A percentile compares a stretch with the other conserved stretches of the same genome.
Conservation (phyloP, 768 basidiomycete species). For the Xerocomellus dryophilus region DNA sequence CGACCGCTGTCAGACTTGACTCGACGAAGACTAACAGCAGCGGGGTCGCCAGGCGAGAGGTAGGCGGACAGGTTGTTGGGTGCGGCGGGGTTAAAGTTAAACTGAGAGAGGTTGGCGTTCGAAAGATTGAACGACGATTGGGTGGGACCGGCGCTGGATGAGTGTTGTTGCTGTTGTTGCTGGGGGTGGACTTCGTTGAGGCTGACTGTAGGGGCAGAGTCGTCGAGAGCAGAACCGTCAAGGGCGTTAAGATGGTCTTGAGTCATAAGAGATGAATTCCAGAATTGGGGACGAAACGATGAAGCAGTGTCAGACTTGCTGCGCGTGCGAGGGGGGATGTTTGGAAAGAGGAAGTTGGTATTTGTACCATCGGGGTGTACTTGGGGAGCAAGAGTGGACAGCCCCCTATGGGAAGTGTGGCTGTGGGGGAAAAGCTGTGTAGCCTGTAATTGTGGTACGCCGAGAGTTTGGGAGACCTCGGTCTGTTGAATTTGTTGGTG, state of each 20-base stretch:
- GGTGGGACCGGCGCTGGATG: slow-evolving; percentile 22
- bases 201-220: slow-evolving; percentile 30
- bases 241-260: slow-evolving; percentile 36
- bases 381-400: slow-evolving; percentile 34
- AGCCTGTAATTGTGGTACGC: slow-evolving; percentile 27
- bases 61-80: slow-evolving; percentile 40
- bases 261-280: slow-evolving; percentile 43
- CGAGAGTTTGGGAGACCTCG: slow-evolving; percentile 31
- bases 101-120: slow-evolving; percentile 28
- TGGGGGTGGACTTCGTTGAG: slow-evolving; percentile 30
- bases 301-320: slow-evolving; percentile 59
- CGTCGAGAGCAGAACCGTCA: slow-evolving; percentile 39
- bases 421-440: slow-evolving; percentile 34
- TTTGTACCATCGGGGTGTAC: slow-evolving; percentile 35
- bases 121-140: slow-evolving; percentile 30
- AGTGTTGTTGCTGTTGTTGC: slow-evolving; percentile 26
- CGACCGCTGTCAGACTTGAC: slow-evolving; percentile 46
- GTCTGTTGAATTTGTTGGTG: slow-evolving; percentile 36
- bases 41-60: slow-evolving; percentile 31
- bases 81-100: slow-evolving; percentile 33
- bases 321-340: slow-evolving; percentile 42
- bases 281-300: slow-evolving; percentile 49
- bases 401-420: slow-evolving; percentile 36
- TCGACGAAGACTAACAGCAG: slow-evolving; percentile 43
- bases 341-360: slow-evolving; percentile 39